Evolutionary conservation across 257 asterid species (phyloP), one percentile per base, ranked within the genome.

Genomic region (Scutellaria minor): DNA sequence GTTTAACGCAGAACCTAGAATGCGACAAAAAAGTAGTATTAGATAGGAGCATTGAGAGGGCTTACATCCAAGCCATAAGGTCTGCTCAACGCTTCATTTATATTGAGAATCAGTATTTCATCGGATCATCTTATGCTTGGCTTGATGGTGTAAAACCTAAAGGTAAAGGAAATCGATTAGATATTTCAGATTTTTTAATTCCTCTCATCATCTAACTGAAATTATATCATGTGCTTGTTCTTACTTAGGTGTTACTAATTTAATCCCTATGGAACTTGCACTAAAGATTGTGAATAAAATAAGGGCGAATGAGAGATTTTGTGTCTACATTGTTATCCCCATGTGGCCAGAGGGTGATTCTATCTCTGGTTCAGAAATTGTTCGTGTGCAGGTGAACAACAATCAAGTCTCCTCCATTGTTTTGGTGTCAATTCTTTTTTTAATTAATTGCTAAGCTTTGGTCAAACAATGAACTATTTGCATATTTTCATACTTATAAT

Each of bases 271-370:
- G 60, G 84, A 80, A 51, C 31, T 75, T 46, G 75, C 76, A 10
- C 59, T 60, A n/a, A 80, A 80, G 53, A 80, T 80, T 42, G 75
- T 51, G 27, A 60, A 45, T 37, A 71, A 80, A 76, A 80, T 65
- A 10, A 47, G 57, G 22, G 71, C 78, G 9, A 71, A 65, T 2
- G 83, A 79, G 73, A 67, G 77, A 24, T 80, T 80, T 31, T 20
- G 70, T 14, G 84, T 77, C 13, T 79, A 79, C 40, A 47, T 75
- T 58, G 75, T 79, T 4, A 75, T 80, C 37, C 84, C 84, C 8
- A 75, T 80, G 84, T 80, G 81, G 84, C 78, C 84, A 5, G 84
- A 80, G 75, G 84, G 84, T 45, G 47, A 47, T 2, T 40, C 73
- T 42, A 6, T 9, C 13, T 0, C 64, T 13, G 46, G 62, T 18